Evolutionary conservation across 2,329 filamentous ascomycete genomes (phyloP).

Genomic region (Trichoderma sp.): DNA sequence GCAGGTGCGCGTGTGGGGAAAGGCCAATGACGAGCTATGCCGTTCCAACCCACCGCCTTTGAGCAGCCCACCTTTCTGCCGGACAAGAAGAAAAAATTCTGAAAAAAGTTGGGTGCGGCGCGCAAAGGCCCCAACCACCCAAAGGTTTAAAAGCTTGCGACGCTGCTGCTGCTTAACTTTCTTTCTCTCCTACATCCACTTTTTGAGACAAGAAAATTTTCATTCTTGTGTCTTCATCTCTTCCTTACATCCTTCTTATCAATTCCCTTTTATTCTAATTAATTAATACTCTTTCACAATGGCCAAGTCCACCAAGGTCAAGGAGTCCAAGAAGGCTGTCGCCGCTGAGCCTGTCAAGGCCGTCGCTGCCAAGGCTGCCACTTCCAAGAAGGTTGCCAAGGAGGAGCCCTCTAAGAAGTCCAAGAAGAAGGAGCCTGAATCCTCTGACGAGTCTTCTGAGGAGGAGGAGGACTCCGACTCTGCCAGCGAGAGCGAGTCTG

Average conservation of each 20-base stretch:
- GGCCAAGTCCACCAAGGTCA: conserved; percentile 68
- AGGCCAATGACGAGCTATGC: neutral
- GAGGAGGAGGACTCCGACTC: conserved; percentile 37
- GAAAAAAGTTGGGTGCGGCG: neutral
- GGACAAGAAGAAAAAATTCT: conserved; percentile 33
- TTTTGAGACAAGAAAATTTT: conserved; percentile 27
- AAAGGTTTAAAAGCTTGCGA: conserved; percentile 23
- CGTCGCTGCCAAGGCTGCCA: conserved; percentile 64
- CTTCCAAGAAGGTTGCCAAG: conserved; percentile 52
- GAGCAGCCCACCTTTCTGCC: conserved; percentile 37
- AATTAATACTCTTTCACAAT: conserved; percentile 47
- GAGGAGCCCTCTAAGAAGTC: conserved; percentile 50
- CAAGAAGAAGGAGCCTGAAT: conserved; percentile 49
- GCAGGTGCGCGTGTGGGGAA: conserved; percentile 22
- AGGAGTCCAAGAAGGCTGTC: conserved; percentile 55
- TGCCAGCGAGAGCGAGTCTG: conserved; percentile 35
- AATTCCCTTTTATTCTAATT: neutral
- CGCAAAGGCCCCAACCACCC: conserved; percentile 24
- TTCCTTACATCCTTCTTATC: neutral
- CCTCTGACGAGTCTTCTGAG: conserved; percentile 37
- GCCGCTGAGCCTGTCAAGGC: conserved; percentile 60
- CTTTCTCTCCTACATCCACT: conserved; percentile 10
- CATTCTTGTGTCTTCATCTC: conserved; percentile 7
- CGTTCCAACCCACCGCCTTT: conserved; percentile 39
- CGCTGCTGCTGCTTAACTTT: neutral